Evolutionary conservation across 768 basidiomycete genomes (phyloP).

Genomic region (Agaricus bisporus): DNA sequence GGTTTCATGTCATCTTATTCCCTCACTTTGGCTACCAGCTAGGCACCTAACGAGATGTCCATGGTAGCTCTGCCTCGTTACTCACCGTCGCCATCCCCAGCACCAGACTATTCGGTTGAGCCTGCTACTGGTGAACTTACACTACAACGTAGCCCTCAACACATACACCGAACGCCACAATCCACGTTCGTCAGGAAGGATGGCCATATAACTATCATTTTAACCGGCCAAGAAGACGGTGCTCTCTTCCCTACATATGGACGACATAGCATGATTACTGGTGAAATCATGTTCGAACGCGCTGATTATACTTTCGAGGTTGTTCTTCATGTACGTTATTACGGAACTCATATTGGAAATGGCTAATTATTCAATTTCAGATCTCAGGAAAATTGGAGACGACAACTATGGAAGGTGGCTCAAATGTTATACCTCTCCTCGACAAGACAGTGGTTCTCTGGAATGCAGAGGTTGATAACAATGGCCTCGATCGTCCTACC

Average conservation of each 20-base stretch:
- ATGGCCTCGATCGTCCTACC: slow-evolving; percentile 17
- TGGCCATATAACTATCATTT: slow-evolving; percentile 33
- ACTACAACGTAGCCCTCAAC: slow-evolving; percentile 42
- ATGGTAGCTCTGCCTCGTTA: slow-evolving; percentile 40
- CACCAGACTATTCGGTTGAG: slow-evolving; percentile 53
- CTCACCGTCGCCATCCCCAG: slow-evolving; percentile 44
- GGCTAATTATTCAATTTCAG: slow-evolving; percentile 19
- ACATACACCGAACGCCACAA: slow-evolving; percentile 21
- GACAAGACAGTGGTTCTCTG: slow-evolving; percentile 29
- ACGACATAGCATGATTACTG: slow-evolving; percentile 33
- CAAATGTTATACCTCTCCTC: slow-evolving; percentile 27
- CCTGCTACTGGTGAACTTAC: slow-evolving; percentile 46
- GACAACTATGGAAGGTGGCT: slow-evolving; percentile 31
- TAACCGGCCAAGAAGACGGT: slow-evolving; percentile 41
- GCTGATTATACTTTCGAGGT: slow-evolving; percentile 34
- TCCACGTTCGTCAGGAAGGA: slow-evolving; percentile 35
- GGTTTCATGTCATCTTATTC: too few species aligned
- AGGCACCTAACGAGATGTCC: not conserved
- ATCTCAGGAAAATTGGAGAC: slow-evolving; percentile 36
- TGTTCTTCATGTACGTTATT: slow-evolving; percentile 34
- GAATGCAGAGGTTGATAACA: slow-evolving; percentile 16
- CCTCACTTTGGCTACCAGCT: too few species aligned
- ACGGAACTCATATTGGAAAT: not conserved
- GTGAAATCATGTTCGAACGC: slow-evolving; percentile 36
- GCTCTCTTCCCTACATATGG: slow-evolving; percentile 37